A percentile compares a stretch with the other conserved stretches of the same genome.
Evolutionary conservation across 306 rosid genomes (phyloP).

Genomic region (Chamaecrista fasciculata): DNA sequence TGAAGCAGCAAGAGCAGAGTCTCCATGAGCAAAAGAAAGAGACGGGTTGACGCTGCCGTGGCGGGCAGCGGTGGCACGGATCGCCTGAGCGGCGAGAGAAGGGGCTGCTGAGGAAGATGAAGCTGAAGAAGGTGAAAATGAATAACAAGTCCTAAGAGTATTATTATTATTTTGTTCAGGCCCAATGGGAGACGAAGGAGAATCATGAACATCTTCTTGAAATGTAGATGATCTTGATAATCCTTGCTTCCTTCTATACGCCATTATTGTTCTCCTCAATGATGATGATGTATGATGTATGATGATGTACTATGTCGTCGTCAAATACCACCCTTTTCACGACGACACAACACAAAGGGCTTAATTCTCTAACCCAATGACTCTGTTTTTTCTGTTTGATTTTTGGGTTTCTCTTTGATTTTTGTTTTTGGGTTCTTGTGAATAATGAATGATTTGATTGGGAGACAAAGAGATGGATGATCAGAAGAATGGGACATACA

Average conservation of each 20-base stretch:
- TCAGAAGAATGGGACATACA: not conserved
- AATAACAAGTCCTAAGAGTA: constrained; percentile 2
- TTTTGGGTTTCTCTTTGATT: too few species aligned
- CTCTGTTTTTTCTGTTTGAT: too few species aligned
- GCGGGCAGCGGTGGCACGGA: constrained; percentile 62
- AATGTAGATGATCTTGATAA: constrained; percentile 66
- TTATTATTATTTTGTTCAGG: not conserved
- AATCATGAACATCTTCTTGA: constrained; percentile 58
- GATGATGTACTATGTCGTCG: too few species aligned
- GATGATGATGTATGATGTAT: too few species aligned
- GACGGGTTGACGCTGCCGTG: constrained; percentile 59
- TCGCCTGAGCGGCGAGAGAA: constrained; percentile 81
- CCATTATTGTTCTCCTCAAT: too few species aligned
- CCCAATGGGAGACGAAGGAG: not conserved
- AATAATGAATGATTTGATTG: not conserved
- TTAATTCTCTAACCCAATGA: too few species aligned
- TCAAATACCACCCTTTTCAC: not conserved
- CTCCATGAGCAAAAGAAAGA: constrained; percentile 30
- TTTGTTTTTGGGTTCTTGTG: not conserved
- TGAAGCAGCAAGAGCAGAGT: constrained; percentile 19
- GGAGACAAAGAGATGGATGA: not conserved
- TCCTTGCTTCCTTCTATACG: constrained; percentile 82
- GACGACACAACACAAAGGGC: too few species aligned
- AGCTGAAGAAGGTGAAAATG: constrained; percentile 34
- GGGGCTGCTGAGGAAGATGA: constrained; percentile 27